Conservation (phyloP, 306 rosid species). For the Rosa rugosa region DNA sequence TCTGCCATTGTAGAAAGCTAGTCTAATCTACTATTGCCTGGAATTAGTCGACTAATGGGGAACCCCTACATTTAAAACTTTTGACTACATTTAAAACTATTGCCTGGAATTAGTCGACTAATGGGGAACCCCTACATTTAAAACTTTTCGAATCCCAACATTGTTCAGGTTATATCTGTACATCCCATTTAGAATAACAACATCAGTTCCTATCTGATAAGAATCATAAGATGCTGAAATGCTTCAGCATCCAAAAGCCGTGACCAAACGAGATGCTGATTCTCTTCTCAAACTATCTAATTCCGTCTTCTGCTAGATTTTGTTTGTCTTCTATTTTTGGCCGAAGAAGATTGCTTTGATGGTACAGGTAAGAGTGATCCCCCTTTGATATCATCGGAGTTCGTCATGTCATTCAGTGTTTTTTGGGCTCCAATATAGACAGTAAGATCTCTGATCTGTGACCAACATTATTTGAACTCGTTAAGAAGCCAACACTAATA, state of each 20-base stretch:
- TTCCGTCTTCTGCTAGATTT: slow-evolving; percentile 73
- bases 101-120: neutral
- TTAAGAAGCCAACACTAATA: slow-evolving; percentile 19
- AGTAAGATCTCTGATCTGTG: slow-evolving; percentile 82
- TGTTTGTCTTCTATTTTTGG: slow-evolving; percentile 48
- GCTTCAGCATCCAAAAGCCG: neutral
- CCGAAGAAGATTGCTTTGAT: slow-evolving; percentile 57
- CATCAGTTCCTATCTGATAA: neutral
- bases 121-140: neutral
- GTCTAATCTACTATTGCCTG: neutral
- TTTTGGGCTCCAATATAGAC: slow-evolving; percentile 76
- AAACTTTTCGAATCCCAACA: neutral
- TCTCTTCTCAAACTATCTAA: slow-evolving; percentile 28
- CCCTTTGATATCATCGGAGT: slow-evolving; percentile 71
- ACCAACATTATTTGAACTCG: slow-evolving; percentile 18
- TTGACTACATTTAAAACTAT: too few species aligned
- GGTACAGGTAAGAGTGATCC: slow-evolving; percentile 77
- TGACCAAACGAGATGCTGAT: neutral
- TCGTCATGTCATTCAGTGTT: slow-evolving; percentile 60
- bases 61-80: neutral
- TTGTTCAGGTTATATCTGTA: neutral
- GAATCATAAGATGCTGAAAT: neutral
- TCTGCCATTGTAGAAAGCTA: too few species aligned
- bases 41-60: neutral
- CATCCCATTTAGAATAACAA: neutral